Evolutionary conservation across 257 asterid species (phyloP), one percentile per base, ranked within the genome.

Genomic region (Jacaranda mimosifolia): DNA sequence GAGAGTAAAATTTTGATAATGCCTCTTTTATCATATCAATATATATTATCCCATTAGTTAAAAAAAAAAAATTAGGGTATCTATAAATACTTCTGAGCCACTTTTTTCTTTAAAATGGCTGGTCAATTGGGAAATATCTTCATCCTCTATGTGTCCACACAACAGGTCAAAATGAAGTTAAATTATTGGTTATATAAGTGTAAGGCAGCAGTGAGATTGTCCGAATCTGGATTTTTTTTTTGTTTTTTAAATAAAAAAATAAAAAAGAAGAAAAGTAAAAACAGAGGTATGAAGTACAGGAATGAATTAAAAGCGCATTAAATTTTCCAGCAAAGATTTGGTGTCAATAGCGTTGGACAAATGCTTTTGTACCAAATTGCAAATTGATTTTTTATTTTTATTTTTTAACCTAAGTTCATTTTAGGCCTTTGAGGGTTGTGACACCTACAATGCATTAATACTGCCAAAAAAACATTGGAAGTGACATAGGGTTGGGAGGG

Each of bases 271-370:
- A 12, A 48, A 48, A 17, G 9, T 56, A 18, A 56, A 56, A 56
- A 56, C 35, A 19, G 36, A 13, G 7, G 19, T 6, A 2, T 18
- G 36, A 18, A 56, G 63, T 56, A 18, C 63, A 56, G 3, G 13
- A 9, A 21, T 26, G 3, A 26, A 26, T 26, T 26, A 73, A 59
- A 52, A 35, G 38, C 57, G 78, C 71, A 74, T 74, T 62, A 0
- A 74, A 74, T 46, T 48, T 45, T 48, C 71, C 63, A 46, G 71
- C 78, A 73, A 73, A 26, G 70, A 73, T 60, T 40, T 56, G 76
- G 67, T 72, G 40, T 72, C 26, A 9, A 40, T 45, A 26, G 58
- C 15, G 78, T 45, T 59, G 69, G 77, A 59, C 35, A 38, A 45
- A 5, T 46, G 13, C n/a, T n/a, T 7, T 12, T 26, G 38, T 32